phyloP scores from a whole-genome alignment of 345 rosid genomes.

The Populus pruinosa region DNA sequence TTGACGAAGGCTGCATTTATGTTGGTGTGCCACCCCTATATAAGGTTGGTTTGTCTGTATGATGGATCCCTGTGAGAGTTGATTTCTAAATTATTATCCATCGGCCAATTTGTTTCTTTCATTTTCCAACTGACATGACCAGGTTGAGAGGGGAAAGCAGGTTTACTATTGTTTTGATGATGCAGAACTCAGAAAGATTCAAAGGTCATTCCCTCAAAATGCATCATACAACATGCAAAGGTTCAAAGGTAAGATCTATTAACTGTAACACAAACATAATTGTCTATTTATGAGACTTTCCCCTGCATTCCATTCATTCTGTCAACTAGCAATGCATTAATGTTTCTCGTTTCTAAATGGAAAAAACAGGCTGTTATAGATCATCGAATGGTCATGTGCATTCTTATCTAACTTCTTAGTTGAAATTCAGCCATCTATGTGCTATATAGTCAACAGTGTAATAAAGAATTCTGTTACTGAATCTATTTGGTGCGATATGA shows the following conservation, averaged over 20 bases:
- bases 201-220: conserved; percentile 61
- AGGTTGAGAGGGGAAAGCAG: conserved; percentile 95
- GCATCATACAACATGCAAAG: conserved; percentile 90
- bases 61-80: neutral
- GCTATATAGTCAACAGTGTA: neutral
- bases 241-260: conserved; percentile 75
- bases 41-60: conserved; percentile 49
- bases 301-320: neutral
- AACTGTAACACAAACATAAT: neutral
- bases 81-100: neutral
- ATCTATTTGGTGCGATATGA: neutral
- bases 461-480: neutral
- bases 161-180: conserved; percentile 77
- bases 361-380: neutral
- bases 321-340: neutral
- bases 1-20: conserved; percentile 87
- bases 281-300: neutral
- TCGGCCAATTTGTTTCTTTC: neutral
- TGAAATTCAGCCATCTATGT: neutral
- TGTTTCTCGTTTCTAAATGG: neutral
- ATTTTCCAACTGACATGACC: conserved; percentile 19
- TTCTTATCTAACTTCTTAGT: neutral
- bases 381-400: neutral
- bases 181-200: conserved; percentile 59
- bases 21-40: conserved; percentile 98